Evolutionary conservation across 2,329 filamentous ascomycete genomes (phyloP), one percentile per base, ranked within the genome.

Genomic region (Ophiostoma piceae): DNA sequence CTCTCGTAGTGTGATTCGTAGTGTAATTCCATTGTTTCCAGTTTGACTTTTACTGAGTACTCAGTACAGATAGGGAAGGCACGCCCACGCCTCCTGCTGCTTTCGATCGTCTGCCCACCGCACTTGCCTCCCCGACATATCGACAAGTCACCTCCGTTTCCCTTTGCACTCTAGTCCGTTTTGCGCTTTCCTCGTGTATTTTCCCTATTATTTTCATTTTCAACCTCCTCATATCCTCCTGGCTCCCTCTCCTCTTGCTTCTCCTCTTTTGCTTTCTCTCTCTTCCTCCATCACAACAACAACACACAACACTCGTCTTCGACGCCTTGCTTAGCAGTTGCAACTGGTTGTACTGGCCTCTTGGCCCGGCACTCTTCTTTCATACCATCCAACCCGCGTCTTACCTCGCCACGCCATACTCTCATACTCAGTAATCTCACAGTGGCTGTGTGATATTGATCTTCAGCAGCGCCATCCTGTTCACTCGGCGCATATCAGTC

Each of bases 91-190:
- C 11, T 64, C 60, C 19, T 65, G 35, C 60, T 35, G 29, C 32
- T 7, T 39, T 65, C 9, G 16, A 51, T 47, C 43, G 43, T 47
- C 51, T 35, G 29, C 16, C 67, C 64, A 47, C 19, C 66, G 65
- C 67, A 66, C 69, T 14, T 65, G 62, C 62, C 51, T 57, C 51
- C 47, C n/a, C 51, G 51, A 66, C 37, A 68, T 71, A 68, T 71
- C 67, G 66, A 66, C 69, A 71, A 62, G 43, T 70, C 67, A 68
- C 51, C 62, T 69, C 70, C 70, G 67, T 68, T 71, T 71, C 51
- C 67, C 64, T 51, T 57, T 64, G 47, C 65, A 54, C 64, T 67
- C 39, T 54, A 29, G 29, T 8, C 32, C 43, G 32, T 8, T 60
- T 70, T 43, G 39, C 9, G 3, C 39, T 41, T 41, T 41, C 39